These are phyloP conservation scores for Erigeron philadelphicus DNA, from an alignment of 140 eudicot genomes.

Conservation along the genomic window DNA sequence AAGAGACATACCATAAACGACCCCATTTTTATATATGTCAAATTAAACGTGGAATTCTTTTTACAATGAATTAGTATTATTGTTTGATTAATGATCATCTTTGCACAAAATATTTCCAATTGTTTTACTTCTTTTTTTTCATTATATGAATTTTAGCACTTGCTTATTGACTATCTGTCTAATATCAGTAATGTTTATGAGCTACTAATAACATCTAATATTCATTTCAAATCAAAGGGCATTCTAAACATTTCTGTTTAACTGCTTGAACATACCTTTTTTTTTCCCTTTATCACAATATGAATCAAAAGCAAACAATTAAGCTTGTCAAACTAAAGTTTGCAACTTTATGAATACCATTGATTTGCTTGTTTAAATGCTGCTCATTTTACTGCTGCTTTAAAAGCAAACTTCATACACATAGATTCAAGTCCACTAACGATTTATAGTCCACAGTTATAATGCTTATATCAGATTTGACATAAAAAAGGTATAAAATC, in stretches of 20 bases:
- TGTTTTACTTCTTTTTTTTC: neutral
- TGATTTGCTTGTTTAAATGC: neutral
- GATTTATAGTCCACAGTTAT: neutral
- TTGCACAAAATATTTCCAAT: neutral
- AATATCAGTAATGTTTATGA: too few relatives aligned
- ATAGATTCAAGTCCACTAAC: neutral
- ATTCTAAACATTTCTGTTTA: too few relatives aligned
- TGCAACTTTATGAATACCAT: neutral
- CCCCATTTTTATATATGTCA: neutral
- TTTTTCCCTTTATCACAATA: neutral
- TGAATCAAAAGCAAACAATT: neutral
- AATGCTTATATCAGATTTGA: neutral
- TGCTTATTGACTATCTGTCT: too few relatives aligned
- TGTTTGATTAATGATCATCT: constrained; percentile 1
- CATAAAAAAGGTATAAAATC: constrained; percentile 22
- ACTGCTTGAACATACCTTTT: too few relatives aligned
- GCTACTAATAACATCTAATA: too few relatives aligned
- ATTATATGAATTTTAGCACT: neutral
- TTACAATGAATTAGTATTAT: neutral
- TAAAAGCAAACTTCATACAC: neutral
- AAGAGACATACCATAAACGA: constrained; percentile 10
- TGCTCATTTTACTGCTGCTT: neutral
- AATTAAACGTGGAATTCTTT: constrained; percentile 9
- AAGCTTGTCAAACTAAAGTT: neutral
- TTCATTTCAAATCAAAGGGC: too few relatives aligned